Evolutionary conservation across 768 basidiomycete species (phyloP), one percentile per base, ranked within the genome.

Genomic region (Lentinus tigrinus): DNA sequence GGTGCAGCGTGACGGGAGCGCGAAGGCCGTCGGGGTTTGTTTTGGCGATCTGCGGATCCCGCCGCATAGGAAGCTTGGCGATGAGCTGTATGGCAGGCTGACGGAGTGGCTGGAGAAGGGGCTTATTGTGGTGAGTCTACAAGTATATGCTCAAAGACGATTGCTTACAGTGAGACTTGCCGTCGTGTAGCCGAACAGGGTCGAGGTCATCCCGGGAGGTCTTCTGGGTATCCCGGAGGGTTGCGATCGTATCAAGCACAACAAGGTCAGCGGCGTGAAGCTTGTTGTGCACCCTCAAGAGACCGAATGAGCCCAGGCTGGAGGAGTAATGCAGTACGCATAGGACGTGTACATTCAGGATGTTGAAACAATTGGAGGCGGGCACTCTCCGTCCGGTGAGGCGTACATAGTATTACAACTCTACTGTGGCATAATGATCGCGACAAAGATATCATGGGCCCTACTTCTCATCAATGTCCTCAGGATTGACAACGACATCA

Each of bases 261-360:
- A 61, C 27, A 26, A 58, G 26, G 69, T 69, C 47, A 68, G 69
- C 40, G 69, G 58, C n/a, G 37, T 48, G 23, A 70, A 68, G 52
- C 61, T 70, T 1, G 53, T 70, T 11, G 65, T 47, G 8, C 57
- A 53, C 13, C 68, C 68, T n/a, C 58, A 60, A 39, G 69, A 70
- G 48, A 67, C 68, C 11, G 37, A 27, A 19, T 60, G 40, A 55
- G 37, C 24, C 34, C 7, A 42, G 23, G 16, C 23, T n/a, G n/a
- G n/a, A n/a, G n/a, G n/a, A n/a, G n/a, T n/a, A n/a, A n/a, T n/a
- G n/a, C n/a, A n/a, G n/a, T n/a, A n/a, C n/a, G n/a, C n/a, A n/a
- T n/a, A n/a, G 28, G 28, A 31, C 28, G 28, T 10, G 28, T 31
- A 10, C 28, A 31, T 31, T 4, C 28, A n/a, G n/a, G n/a, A n/a